Base-by-base conservation (phyloP, 352 stramenopile genomes). In the Phytophthora syringae region DNA sequence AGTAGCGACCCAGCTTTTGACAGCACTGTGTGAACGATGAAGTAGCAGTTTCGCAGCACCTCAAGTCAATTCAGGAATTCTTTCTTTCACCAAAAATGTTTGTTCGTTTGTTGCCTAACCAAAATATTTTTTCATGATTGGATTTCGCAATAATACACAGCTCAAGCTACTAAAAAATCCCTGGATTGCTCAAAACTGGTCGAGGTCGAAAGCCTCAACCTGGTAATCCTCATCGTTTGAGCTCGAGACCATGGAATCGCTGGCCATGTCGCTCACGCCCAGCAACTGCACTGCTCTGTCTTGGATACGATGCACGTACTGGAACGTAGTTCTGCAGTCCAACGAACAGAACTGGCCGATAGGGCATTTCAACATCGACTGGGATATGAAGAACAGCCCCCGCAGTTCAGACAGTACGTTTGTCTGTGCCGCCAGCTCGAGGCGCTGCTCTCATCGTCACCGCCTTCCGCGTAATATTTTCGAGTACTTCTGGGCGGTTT, bases 261-360 rank as follows among this genome's bases (percentile, higher is more conserved):
- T 56, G 12, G 34, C 54, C n/a, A 4, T 22, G 5, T 25, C 18
- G 10, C 30, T 55, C 1, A 16, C 12, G 6, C 37, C 64, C 28
- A 64, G 25, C 4, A 77, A 53, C 15, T 72, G 55, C 30, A 27
- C 30, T 21, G 70, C 56, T 22, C 74, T 37, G 1, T 79, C 44
- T 16, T 76, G 66, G 10, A 76, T 6, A 12, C 59, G 30, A 3
- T 24, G 22, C 22, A 68, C 36, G 52, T 73, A 82, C 44, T 72
- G 45, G 50, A 72, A 65, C 36, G 65, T 82, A 49, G 64, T 72
- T 37, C 76, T 77, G 60, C 76, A 85, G 59, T 85, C 76, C 15
- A 85, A 53, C 24, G 73, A 85, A 56, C 76, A 85, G 51, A 79
- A 84, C 36, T 50, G 44, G 7, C 21, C 44, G 5, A 22, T 42